Base-by-base conservation (phyloP, 768 basidiomycete genomes). In the Leccinellum albellum region DNA sequence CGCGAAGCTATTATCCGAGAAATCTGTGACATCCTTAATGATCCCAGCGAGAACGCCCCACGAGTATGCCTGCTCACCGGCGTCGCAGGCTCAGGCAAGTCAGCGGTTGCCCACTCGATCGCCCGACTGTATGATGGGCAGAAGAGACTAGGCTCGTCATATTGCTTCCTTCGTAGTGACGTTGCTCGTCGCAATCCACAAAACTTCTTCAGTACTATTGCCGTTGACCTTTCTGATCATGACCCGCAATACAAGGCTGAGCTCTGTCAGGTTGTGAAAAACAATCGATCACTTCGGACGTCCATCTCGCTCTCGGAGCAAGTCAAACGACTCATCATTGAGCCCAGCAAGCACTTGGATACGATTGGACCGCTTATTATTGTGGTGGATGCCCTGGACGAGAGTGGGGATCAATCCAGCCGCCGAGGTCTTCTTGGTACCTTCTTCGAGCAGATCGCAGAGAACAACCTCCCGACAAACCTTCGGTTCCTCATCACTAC, bases 331-430 rank as follows among this genome's bases (percentile, higher is more conserved):
- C 60, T 75, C 21, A 66, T 74, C 47, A 33, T 74, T 6, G 55
- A 55, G 4, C 71, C 75, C 6, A 59, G 61, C 42, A 48, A 53
- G 20, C 29, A 59, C 9, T 51, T 74, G 6, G 59, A 64, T 26
- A 52, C 64, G 7, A 52, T 70, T 13, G 71, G 71, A 0, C 74
- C 75, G 13, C 47, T 76, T 3, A 42, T 76, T 12, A 53, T 76
- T 7, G 64, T 76, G 20, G 66, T 76, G 17, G 75, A 77, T 44
- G 74, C 64, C 10, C 60, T 75, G n/a, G 70, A 74, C 32, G 64
- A 67, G 51, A 68, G 70, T 45, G 64, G 64, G 7, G 60, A 68
- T 26, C 50, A 17, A 6, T 15, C 51, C 8, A 28, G 24, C 54
- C 67, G 68, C 20, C 51, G 56, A 15, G 46, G 51, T 1, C 59